phyloP scores from a whole-genome alignment of 768 basidiomycete species.

The Mrakia blollopis region DNA sequence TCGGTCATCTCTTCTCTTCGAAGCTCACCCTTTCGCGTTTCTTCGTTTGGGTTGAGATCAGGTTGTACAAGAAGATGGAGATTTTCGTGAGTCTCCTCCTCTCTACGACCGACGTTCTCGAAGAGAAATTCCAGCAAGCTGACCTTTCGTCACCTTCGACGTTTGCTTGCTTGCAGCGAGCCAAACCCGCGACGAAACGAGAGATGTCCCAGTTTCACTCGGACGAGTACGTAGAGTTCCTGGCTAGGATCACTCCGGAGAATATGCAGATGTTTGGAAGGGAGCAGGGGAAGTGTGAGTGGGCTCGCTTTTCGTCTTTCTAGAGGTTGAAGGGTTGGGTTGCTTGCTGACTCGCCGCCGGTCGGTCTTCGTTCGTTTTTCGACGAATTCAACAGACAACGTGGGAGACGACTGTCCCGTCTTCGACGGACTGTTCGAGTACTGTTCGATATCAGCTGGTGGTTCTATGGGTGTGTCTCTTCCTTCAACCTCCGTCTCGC shows the following conservation, averaged over 20 bases:
- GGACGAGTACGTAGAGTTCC: conserved; percentile 97
- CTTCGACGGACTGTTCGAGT: conserved; percentile 97
- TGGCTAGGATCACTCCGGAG: conserved; percentile 85
- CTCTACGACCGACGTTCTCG: background rate
- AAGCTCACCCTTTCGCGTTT: conserved; percentile 5
- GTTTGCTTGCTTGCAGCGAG: conserved; percentile 57
- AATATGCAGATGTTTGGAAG: conserved; percentile 91
- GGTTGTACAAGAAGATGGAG: conserved; percentile 99
- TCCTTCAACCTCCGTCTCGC: background rate
- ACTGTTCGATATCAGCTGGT: conserved; percentile 98
- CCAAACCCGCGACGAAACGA: conserved; percentile 97
- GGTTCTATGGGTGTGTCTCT: conserved; percentile 85
- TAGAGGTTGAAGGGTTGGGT: background rate
- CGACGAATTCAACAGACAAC: conserved; percentile 62
- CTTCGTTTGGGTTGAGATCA: background rate
- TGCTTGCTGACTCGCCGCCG: background rate
- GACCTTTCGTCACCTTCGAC: background rate
- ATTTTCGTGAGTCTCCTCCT: conserved; percentile 73
- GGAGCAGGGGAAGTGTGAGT: conserved; percentile 90
- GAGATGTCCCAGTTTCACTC: conserved; percentile 99
- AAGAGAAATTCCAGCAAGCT: background rate
- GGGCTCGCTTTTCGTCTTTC: background rate
- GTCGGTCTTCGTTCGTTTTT: background rate
- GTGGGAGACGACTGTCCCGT: conserved; percentile 99
- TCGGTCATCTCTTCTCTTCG: background rate